Conservation (phyloP, 2,329 filamentous ascomycete genomes). For the Penicillium sp. region DNA sequence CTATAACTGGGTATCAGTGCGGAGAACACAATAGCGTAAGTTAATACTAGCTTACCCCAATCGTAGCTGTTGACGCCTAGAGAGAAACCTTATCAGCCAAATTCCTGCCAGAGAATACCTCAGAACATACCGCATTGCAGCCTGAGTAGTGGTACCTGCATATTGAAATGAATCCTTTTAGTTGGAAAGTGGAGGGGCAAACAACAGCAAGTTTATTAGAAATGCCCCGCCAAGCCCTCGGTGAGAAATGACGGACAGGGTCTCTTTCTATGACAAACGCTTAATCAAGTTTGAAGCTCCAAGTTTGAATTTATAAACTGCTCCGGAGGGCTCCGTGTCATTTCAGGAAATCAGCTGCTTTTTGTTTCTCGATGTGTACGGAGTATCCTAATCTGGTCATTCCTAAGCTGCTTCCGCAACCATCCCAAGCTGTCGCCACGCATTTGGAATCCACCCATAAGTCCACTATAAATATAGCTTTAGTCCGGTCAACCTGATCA, state of each 20-base stretch:
- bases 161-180: conserved; percentile 32
- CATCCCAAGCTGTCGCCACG: not conserved
- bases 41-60: conserved; percentile 65
- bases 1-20: conserved; percentile 44
- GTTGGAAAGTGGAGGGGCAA: conserved; percentile 13
- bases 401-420: not conserved
- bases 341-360: not conserved
- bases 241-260: conserved; percentile 13
- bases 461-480: not conserved
- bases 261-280: not conserved
- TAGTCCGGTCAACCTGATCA: not conserved
- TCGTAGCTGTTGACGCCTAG: conserved; percentile 97
- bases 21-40: conserved; percentile 10
- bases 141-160: conserved; percentile 80
- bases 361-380: not conserved
- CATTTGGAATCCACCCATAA: not conserved
- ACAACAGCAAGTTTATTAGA: conserved; percentile 17
- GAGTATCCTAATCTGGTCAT: not conserved
- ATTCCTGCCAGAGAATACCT: not conserved
- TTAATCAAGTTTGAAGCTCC: not conserved
- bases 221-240: conserved; percentile 27
- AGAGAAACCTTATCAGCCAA: not conserved
- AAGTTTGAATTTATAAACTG: not conserved
- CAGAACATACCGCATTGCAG: conserved; percentile 59
- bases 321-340: not conserved